phyloP scores from a whole-genome alignment of 257 asterid species.

The Apocynum venetum region DNA sequence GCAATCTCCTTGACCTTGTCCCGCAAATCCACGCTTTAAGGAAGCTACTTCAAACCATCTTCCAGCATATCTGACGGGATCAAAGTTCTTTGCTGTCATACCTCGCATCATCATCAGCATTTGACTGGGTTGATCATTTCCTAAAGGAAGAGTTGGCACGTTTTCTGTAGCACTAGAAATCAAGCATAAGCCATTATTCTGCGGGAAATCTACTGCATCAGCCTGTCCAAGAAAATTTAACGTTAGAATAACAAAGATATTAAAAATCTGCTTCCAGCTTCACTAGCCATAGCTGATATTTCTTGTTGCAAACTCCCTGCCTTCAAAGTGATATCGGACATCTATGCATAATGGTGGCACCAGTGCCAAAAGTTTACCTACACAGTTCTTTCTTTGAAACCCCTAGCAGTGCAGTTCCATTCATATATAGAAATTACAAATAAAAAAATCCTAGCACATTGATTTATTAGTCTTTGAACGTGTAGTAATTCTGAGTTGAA shows the following conservation, averaged over 20 bases:
- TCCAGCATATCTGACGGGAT: conserved; percentile 82
- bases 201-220: conserved; percentile 42
- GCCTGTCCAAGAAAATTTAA: conserved; percentile 45
- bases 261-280: conserved; percentile 5
- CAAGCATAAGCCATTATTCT: conserved; percentile 33
- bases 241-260: conserved; percentile 1
- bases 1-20: conserved; percentile 97
- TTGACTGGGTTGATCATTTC: conserved; percentile 38
- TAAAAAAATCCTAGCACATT: background rate
- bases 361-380: background rate
- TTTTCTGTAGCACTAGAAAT: conserved; percentile 55
- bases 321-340: background rate
- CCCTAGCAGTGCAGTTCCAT: background rate
- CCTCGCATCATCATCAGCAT: conserved; percentile 81
- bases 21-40: conserved; percentile 90
- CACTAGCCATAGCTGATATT: background rate
- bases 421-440: background rate
- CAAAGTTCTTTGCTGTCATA: conserved; percentile 75
- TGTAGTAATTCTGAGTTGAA: background rate
- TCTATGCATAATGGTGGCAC: background rate
- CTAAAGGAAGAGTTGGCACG: conserved; percentile 42
- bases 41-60: conserved; percentile 99
- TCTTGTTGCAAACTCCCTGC: background rate
- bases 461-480: background rate
- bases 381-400: background rate